Evolutionary conservation across 345 rosid genomes (phyloP).

Genomic region (Dovyalis caffra): DNA sequence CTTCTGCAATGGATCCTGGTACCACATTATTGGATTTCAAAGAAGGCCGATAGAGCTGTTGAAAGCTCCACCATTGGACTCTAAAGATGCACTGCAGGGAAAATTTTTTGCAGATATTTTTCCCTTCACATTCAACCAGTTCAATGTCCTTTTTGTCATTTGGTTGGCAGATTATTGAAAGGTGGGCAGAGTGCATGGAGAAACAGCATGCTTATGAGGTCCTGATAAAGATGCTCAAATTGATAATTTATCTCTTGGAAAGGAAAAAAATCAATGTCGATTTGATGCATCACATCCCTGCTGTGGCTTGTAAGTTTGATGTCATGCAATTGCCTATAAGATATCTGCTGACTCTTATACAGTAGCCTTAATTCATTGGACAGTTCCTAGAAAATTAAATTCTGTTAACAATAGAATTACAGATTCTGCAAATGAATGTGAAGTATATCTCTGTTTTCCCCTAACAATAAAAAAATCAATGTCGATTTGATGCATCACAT

Average conservation of each 20-base stretch:
- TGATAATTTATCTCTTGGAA: constrained; percentile 15
- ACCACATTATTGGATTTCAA: constrained; percentile 39
- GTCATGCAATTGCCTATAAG: not conserved
- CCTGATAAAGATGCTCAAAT: constrained; percentile 65
- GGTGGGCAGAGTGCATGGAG: constrained; percentile 83
- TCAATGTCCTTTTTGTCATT: not conserved
- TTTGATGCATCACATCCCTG: not conserved
- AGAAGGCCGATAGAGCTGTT: constrained; percentile 72
- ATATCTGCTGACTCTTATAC: not conserved
- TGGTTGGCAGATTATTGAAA: constrained; percentile 47
- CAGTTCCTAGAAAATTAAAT: not conserved
- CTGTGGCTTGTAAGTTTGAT: not conserved
- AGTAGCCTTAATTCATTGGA: not conserved
- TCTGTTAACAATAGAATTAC: not conserved
- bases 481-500: not conserved
- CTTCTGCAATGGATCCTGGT: not conserved
- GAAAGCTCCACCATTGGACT: constrained; percentile 69
- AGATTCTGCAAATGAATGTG: too few relatives aligned
- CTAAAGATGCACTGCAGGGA: constrained; percentile 43
- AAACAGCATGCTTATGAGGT: too few relatives aligned
- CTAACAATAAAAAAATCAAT: not conserved
- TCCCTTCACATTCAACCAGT: not conserved
- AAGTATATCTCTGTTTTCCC: too few relatives aligned
- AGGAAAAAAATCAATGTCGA: not conserved
- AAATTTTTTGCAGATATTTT: not conserved